phyloP scores from a whole-genome alignment of 257 asterid genomes.

The Petunia secreta region DNA sequence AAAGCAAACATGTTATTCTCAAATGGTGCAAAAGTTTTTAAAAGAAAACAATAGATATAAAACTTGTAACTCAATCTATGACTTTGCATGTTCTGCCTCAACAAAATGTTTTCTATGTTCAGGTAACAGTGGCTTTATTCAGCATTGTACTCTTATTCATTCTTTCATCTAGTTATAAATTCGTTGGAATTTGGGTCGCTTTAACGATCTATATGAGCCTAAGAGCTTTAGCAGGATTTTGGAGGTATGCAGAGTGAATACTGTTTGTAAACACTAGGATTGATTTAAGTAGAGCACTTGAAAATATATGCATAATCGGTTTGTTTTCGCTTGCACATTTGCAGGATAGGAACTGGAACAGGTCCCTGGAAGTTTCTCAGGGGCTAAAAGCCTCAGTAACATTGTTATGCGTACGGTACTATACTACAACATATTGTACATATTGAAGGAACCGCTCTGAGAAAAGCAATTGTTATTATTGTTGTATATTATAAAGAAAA shows the following conservation, averaged over 20 bases:
- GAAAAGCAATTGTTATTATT: too few species aligned
- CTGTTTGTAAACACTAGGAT: too few species aligned
- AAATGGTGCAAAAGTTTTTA: too few species aligned
- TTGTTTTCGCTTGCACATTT: neutral
- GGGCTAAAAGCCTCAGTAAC: conserved; percentile 35
- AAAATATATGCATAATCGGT: neutral
- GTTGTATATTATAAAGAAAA: too few species aligned
- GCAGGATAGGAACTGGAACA: conserved; percentile 80
- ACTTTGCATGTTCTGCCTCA: neutral
- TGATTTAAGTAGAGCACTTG: neutral
- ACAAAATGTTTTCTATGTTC: conserved; percentile 17
- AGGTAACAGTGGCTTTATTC: conserved; percentile 65
- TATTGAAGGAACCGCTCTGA: too few species aligned
- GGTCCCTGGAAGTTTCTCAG: conserved; percentile 77
- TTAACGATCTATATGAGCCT: conserved; percentile 64
- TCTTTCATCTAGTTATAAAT: conserved; percentile 55
- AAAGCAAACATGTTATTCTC: neutral
- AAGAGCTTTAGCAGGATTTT: conserved; percentile 70
- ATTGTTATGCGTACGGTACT: neutral
- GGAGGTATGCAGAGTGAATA: conserved; percentile 49
- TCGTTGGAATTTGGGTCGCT: conserved; percentile 74
- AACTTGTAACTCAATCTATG: too few species aligned
- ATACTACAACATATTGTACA: neutral
- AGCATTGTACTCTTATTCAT: conserved; percentile 57
- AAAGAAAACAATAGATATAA: too few species aligned